phyloP scores from a whole-genome alignment of 768 basidiomycete genomes.

The Hydnum rufescens region DNA sequence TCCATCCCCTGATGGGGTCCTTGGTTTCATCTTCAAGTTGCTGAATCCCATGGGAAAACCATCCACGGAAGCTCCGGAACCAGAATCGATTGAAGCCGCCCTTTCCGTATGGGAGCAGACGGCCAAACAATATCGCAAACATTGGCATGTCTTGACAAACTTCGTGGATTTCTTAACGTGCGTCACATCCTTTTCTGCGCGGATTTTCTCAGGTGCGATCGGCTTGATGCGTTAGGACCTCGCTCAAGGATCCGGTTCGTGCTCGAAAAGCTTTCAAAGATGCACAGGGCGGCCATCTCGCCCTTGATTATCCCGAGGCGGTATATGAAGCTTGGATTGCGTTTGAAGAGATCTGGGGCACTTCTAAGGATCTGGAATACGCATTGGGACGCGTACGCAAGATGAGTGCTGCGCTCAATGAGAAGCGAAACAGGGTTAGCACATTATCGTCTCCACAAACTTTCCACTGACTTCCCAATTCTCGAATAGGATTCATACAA shows the following conservation, averaged over 20 bases:
- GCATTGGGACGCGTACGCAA: constrained; percentile 39
- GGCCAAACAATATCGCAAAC: constrained; percentile 44
- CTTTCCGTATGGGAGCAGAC: constrained; percentile 41
- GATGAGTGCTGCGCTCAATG: constrained; percentile 28
- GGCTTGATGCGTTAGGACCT: background rate
- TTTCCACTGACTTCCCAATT: background rate
- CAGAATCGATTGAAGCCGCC: constrained; percentile 2
- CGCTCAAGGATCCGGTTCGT: background rate
- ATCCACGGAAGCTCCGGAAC: background rate
- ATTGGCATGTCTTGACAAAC: constrained; percentile 54
- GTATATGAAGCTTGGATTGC: constrained; percentile 76
- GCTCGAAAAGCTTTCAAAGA: constrained; percentile 51
- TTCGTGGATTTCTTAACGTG: constrained; percentile 62
- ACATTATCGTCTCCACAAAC: background rate
- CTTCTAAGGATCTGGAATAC: constrained; percentile 38
- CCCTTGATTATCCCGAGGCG: constrained; percentile 88
- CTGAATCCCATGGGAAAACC: background rate
- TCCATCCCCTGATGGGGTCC: background rate
- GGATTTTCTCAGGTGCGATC: no score
- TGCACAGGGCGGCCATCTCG: constrained; percentile 32
- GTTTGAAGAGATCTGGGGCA: constrained; percentile 77
- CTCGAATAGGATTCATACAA: background rate
- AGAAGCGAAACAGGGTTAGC: constrained; percentile 8
- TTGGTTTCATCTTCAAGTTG: background rate
- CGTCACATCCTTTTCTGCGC: constrained; percentile 17